phyloP scores from a whole-genome alignment of 2,329 filamentous ascomycete genomes.

The Penicillium sumatraense region DNA sequence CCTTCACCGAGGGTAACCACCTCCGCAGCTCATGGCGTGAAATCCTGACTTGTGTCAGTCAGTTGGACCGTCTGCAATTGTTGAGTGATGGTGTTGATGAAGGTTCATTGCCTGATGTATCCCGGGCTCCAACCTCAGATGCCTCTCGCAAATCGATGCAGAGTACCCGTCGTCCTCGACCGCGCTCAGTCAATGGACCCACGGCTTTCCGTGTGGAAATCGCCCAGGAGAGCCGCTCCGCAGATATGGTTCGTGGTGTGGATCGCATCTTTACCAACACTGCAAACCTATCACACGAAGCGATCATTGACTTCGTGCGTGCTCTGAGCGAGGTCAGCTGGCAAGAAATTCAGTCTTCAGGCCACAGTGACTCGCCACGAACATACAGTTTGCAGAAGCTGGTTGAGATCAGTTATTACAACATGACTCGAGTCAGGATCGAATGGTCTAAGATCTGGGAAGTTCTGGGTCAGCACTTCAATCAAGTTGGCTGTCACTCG shows the following conservation, averaged over 20 bases:
- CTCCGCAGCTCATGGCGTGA: conserved; percentile 93
- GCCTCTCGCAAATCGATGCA: conserved; percentile 71
- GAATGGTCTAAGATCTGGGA: conserved; percentile 99
- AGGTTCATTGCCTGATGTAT: conserved; percentile 87
- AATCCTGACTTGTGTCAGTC: conserved; percentile 90
- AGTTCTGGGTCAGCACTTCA: conserved; percentile 97
- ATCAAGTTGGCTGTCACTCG: conserved; percentile 92
- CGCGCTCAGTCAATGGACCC: conserved; percentile 50
- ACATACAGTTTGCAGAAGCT: conserved; percentile 98
- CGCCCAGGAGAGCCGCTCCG: conserved; percentile 87
- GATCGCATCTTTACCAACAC: conserved; percentile 98
- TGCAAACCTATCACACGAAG: conserved; percentile 87
- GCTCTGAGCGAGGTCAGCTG: conserved; percentile 95
- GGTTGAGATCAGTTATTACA: conserved; percentile 99
- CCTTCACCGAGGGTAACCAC: conserved; percentile 88
- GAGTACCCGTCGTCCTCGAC: conserved; percentile 52
- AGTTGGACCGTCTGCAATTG: conserved; percentile 91
- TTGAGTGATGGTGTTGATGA: conserved; percentile 95
- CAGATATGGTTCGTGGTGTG: conserved; percentile 89
- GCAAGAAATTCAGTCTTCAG: conserved; percentile 98
- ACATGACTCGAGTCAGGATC: conserved; percentile 97
- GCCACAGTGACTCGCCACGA: conserved; percentile 90
- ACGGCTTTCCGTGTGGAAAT: conserved; percentile 75
- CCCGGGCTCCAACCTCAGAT: conserved; percentile 69
- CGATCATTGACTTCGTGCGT: conserved; percentile 92